phyloP scores from a whole-genome alignment of 78 protist species.

The Isochrysis galbana region DNA sequence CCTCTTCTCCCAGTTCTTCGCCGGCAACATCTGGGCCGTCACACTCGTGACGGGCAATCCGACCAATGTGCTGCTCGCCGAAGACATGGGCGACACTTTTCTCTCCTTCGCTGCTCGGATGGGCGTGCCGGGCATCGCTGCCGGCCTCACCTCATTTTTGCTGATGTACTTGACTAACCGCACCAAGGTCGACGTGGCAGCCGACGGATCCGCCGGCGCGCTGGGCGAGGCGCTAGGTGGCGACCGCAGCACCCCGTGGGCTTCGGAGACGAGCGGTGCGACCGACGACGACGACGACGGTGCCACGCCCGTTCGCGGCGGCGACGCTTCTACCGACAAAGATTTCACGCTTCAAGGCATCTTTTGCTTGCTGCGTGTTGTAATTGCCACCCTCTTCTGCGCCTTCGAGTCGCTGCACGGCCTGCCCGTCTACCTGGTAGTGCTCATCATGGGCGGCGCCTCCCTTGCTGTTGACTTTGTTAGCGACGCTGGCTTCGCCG shows the following conservation, averaged over 20 bases:
- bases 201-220: not conserved
- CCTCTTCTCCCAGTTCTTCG: slow-evolving; percentile 17
- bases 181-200: not conserved
- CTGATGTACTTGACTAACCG: not conserved
- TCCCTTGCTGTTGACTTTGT: not conserved
- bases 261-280: no score
- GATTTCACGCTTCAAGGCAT: not conserved
- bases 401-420: not conserved
- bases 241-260: not conserved
- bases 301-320: not conserved
- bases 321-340: not conserved
- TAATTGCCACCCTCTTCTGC: not conserved
- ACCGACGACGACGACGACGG: no score
- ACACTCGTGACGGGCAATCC: slow-evolving; percentile 15
- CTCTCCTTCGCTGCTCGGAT: not conserved
- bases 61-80: not conserved
- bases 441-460: not conserved
- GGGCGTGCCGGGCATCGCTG: not conserved
- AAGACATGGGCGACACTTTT: not conserved
- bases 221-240: not conserved
- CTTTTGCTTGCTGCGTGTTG: not conserved
- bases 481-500: not conserved
- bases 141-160: not conserved
- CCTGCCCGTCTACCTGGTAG: not conserved
- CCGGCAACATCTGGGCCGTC: slow-evolving; percentile 23